Percentiles rank a stretch among this genome's conserved stretches.
phyloP scores from a whole-genome alignment of 352 stramenopile genomes.

The Globisporangium middletonii region DNA sequence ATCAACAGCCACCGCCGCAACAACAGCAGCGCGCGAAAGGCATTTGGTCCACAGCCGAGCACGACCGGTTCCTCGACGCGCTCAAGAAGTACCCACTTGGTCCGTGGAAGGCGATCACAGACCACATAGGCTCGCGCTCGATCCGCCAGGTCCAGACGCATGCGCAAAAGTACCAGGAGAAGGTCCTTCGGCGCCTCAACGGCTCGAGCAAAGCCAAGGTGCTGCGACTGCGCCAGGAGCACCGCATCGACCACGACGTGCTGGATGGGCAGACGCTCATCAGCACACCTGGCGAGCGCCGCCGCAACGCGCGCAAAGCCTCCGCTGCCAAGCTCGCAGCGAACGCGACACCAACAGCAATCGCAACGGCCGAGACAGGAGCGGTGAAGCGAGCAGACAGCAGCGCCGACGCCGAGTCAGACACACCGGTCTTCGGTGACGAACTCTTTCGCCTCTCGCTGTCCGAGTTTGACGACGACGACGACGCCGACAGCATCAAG shows the following conservation, averaged over 20 bases:
- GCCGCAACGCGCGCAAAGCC: background rate
- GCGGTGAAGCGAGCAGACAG: background rate
- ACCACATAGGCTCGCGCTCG: slow-evolving; percentile 10
- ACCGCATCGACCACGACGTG: slow-evolving; percentile 17
- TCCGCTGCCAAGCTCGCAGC: slow-evolving; percentile 1
- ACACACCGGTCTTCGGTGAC: background rate
- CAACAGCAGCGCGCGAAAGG: slow-evolving; percentile 8
- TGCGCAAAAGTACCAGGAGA: slow-evolving; percentile 17
- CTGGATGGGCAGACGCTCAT: slow-evolving; percentile 8
- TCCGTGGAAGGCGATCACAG: slow-evolving; percentile 13
- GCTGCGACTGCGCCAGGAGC: slow-evolving; percentile 11
- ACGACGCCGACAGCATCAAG: background rate
- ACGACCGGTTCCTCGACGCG: slow-evolving; percentile 16
- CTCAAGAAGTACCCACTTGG: slow-evolving; percentile 13
- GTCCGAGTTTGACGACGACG: slow-evolving; percentile 7
- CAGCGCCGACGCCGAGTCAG: background rate
- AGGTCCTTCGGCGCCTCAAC: slow-evolving; percentile 9
- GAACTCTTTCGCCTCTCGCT: slow-evolving; percentile 8
- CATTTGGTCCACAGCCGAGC: slow-evolving; percentile 13
- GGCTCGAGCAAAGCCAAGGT: slow-evolving; percentile 13
- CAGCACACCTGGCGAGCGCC: slow-evolving; percentile 2
- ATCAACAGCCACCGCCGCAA: background rate
- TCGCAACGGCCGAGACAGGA: background rate
- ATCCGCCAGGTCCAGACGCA: slow-evolving; percentile 15
- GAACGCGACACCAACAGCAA: background rate